These are phyloP conservation scores for Mycosphaerella sp. DNA, from an alignment of 2,329 filamentous ascomycete genomes.

Conservation along the genomic window DNA sequence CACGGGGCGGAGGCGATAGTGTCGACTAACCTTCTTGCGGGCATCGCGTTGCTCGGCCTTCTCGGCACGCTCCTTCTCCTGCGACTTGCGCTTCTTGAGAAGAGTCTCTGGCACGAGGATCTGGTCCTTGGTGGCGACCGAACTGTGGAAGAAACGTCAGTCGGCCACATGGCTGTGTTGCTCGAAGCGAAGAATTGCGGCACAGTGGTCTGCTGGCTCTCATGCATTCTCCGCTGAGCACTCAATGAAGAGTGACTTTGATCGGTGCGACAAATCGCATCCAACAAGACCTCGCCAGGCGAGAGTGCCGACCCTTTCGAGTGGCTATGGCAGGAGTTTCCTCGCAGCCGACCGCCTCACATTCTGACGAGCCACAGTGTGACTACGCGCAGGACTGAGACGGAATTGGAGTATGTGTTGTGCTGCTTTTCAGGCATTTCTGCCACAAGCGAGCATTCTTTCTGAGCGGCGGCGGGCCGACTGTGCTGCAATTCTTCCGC, in stretches of 20 bases:
- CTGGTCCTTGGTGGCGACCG: conserved; percentile 89
- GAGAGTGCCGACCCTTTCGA: conserved; percentile 27
- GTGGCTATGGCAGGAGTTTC: conserved; percentile 16
- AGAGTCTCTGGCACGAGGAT: conserved; percentile 98
- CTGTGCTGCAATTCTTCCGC: conserved; percentile 58
- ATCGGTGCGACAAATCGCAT: conserved; percentile 58
- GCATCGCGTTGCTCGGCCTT: conserved; percentile 51
- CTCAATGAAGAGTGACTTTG: conserved; percentile 48
- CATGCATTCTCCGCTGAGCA: conserved; percentile 36
- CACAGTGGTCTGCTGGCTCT: conserved; percentile 71
- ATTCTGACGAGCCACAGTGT: conserved; percentile 34
- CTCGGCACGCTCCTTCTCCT: conserved; percentile 97
- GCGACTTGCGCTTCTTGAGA: conserved; percentile 99
- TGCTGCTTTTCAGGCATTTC: conserved; percentile 15
- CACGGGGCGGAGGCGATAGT: conserved; percentile 18
- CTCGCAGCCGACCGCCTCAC: conserved; percentile 22
- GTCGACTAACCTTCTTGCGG: conserved; percentile 73
- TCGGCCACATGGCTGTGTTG: conserved; percentile 55
- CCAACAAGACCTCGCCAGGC: conserved; percentile 29
- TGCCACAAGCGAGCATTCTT: conserved; percentile 36
- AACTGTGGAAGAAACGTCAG: conserved; percentile 60
- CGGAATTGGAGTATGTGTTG: conserved; percentile 23
- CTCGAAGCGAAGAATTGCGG: conserved; percentile 91
- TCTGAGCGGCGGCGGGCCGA: conserved; percentile 63
- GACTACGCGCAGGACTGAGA: conserved; percentile 34